phyloP scores from a whole-genome alignment of 148 eudicot genomes.

The Rhododendron henanense region DNA sequence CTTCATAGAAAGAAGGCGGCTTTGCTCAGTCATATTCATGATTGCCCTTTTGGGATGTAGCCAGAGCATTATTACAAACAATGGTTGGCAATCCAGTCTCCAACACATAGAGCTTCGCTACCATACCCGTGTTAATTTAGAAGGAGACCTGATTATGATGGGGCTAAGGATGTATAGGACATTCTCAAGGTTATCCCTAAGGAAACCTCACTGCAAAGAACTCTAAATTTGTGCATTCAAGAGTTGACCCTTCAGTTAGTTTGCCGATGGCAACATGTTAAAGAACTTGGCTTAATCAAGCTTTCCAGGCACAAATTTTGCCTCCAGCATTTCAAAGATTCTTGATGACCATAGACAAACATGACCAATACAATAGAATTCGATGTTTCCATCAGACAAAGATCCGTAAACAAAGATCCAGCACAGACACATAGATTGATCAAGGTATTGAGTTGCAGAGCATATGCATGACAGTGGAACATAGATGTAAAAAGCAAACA shows the following conservation, averaged over 20 bases:
- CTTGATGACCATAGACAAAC: background rate
- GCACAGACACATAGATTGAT: slow-evolving; percentile 11
- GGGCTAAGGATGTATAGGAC: background rate
- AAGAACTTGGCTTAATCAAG: background rate
- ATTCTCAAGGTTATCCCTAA: background rate
- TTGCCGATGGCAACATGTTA: background rate
- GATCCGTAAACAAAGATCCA: background rate
- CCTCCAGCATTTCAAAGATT: background rate
- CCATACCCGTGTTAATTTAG: no score
- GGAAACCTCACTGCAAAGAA: background rate
- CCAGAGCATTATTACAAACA: no score
- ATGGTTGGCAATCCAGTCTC: no score
- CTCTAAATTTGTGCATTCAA: background rate
- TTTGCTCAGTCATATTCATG: no score
- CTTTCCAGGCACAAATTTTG: background rate
- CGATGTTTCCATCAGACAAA: background rate
- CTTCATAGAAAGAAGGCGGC: no score
- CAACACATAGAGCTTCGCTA: no score
- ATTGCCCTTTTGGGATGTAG: no score
- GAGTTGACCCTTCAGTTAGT: background rate
- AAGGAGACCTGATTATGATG: background rate
- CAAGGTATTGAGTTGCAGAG: background rate
- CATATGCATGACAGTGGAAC: background rate
- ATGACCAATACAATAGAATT: background rate
- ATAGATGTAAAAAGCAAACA: background rate